Evolutionary conservation across 306 rosid genomes (phyloP).

Genomic region (Rubus parviflorus): DNA sequence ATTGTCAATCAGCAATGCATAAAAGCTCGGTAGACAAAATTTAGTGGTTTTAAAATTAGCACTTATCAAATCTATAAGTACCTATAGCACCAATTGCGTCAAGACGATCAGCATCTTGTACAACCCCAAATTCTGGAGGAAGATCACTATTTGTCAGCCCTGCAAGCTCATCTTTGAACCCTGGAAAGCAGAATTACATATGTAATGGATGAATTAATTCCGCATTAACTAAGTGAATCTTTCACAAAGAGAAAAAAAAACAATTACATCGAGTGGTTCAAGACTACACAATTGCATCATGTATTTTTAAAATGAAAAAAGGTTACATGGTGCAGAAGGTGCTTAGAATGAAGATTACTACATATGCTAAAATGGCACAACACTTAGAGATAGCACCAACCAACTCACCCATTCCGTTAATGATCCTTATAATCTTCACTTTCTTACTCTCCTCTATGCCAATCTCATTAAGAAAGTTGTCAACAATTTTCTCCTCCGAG

Average conservation of each 20-base stretch:
- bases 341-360: not conserved
- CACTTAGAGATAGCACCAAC: not conserved
- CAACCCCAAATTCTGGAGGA: constrained; percentile 73
- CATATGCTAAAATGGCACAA: not conserved
- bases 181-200: constrained; percentile 39
- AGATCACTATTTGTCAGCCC: constrained; percentile 46
- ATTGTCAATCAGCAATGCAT: not conserved
- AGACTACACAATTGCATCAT: not conserved
- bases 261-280: not conserved
- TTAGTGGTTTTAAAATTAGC: not conserved
- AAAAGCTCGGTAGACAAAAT: not conserved
- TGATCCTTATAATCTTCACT: constrained; percentile 49
- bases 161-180: constrained; percentile 81
- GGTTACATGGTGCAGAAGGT: not conserved
- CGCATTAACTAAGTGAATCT: not conserved
- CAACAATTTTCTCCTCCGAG: constrained; percentile 62
- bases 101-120: constrained; percentile 95
- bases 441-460: constrained; percentile 62
- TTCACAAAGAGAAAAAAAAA: not conserved
- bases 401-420: constrained; percentile 79
- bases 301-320: not conserved
- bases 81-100: constrained; percentile 99
- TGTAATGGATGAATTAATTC: not conserved
- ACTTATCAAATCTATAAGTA: constrained; percentile 28
- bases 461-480: constrained; percentile 67